Evolutionary conservation across 352 stramenopile species (phyloP).

Genomic region (Chrysophaeum taylorii): DNA sequence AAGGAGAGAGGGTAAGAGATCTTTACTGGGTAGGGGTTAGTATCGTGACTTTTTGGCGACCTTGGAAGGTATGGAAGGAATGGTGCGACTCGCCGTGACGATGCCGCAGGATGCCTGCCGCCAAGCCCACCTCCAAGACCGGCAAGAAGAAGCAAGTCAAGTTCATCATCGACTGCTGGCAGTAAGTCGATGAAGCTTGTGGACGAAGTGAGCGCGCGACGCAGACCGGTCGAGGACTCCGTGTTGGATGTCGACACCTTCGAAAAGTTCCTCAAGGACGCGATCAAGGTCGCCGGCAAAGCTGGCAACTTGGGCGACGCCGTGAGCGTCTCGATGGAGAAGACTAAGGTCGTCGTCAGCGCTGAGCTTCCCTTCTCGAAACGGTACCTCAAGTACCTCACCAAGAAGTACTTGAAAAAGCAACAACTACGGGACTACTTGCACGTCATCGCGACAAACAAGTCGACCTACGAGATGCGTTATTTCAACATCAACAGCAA

Average conservation of each 20-base stretch:
- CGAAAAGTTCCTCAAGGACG: slow-evolving; percentile 99
- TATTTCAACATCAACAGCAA: slow-evolving; percentile 97
- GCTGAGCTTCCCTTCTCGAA: slow-evolving; percentile 91
- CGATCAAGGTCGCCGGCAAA: slow-evolving; percentile 99
- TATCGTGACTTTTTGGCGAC: no score
- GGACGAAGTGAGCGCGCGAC: no score
- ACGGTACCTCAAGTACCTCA: slow-evolving; percentile 96
- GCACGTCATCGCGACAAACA: slow-evolving; percentile 94
- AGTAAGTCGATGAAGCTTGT: background rate
- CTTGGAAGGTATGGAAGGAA: no score
- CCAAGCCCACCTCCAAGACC: slow-evolving; percentile 36
- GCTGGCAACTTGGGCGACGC: slow-evolving; percentile 83
- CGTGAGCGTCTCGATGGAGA: slow-evolving; percentile 88
- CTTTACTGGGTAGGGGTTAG: no score
- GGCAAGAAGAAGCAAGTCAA: slow-evolving; percentile 64
- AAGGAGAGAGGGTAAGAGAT: no score
- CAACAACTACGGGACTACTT: slow-evolving; percentile 99
- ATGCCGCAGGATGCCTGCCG: slow-evolving; percentile 11
- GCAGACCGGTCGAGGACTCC: slow-evolving; percentile 95
- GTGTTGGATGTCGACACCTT: slow-evolving; percentile 96
- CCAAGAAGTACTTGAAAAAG: slow-evolving; percentile 99
- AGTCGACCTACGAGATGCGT: slow-evolving; percentile 95
- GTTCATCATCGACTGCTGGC: slow-evolving; percentile 66
- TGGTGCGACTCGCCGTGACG: no score
- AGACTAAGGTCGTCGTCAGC: slow-evolving; percentile 71